A percentile compares a stretch with the other conserved stretches of the same genome.
These are phyloP conservation scores for Colletotrichum sp. DNA, from an alignment of 2,329 filamentous ascomycete genomes.

Conservation along the genomic window DNA sequence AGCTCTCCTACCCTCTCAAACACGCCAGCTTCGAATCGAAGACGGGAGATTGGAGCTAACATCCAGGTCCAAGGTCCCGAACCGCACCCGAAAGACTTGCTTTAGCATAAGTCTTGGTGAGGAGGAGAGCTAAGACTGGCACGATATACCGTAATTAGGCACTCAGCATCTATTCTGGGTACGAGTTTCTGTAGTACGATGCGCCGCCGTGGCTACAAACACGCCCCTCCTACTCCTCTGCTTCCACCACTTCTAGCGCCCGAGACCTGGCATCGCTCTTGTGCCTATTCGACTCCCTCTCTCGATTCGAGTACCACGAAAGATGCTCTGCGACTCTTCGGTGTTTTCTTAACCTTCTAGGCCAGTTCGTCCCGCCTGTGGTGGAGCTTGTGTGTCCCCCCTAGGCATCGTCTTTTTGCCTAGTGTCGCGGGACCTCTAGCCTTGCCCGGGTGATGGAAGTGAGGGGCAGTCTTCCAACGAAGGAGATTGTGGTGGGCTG, in stretches of 20 bases:
- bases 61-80: neutral
- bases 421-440: neutral
- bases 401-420: neutral
- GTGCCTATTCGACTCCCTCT: neutral
- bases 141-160: neutral
- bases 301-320: neutral
- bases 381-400: neutral
- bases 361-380: neutral
- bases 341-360: neutral
- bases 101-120: neutral
- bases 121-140: neutral
- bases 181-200: neutral
- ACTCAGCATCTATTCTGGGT: conserved; percentile 15
- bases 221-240: neutral
- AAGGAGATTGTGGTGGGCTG: neutral
- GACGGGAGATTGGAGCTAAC: neutral
- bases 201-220: neutral
- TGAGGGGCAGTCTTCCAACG: neutral
- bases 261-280: neutral
- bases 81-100: neutral
- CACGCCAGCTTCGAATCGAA: conserved; percentile 6
- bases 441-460: neutral
- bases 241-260: neutral
- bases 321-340: neutral
- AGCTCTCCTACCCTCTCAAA: conserved; percentile 6